Evolutionary conservation across 352 stramenopile genomes (phyloP).

Genomic region (Phytophthora boehmeriae): DNA sequence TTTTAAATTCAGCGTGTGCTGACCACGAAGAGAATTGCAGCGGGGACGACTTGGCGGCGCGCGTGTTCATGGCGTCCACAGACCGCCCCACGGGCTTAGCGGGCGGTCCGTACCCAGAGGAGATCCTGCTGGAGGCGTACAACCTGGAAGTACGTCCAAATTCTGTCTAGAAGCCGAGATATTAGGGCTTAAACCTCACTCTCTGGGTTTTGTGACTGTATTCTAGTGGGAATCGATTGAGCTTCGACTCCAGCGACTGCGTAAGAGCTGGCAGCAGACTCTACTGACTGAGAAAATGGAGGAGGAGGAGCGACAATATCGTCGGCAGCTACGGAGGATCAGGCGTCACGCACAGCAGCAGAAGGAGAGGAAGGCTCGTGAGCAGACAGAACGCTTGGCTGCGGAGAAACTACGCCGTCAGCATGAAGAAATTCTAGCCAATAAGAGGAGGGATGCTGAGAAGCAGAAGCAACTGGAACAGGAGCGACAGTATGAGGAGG

Average conservation of each 20-base stretch:
- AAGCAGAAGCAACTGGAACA: slow-evolving; percentile 15
- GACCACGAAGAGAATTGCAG: too few species aligned
- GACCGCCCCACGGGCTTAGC: slow-evolving; percentile 14
- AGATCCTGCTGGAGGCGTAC: slow-evolving; percentile 65
- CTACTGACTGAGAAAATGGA: slow-evolving; percentile 58
- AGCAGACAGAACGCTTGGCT: slow-evolving; percentile 6
- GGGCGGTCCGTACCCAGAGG: slow-evolving; percentile 40
- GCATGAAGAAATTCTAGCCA: neutral
- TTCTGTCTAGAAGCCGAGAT: neutral
- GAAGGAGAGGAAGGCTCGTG: slow-evolving; percentile 9
- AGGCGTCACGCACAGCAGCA: slow-evolving; percentile 29
- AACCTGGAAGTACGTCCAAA: slow-evolving; percentile 55
- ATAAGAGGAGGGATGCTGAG: neutral
- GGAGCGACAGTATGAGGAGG: slow-evolving; percentile 20
- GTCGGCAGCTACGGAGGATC: slow-evolving; percentile 27
- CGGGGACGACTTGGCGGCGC: slow-evolving; percentile 1
- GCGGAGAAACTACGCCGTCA: slow-evolving; percentile 1
- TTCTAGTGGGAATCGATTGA: slow-evolving; percentile 70
- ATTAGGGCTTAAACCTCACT: slow-evolving; percentile 4
- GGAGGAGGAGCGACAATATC: slow-evolving; percentile 50
- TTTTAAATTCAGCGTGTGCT: slow-evolving; percentile 4
- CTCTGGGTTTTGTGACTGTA: neutral
- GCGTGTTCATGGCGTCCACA: slow-evolving; percentile 30
- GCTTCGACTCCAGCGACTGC: slow-evolving; percentile 55
- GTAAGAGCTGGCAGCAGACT: slow-evolving; percentile 61